Percentiles rank a stretch among this genome's conserved stretches.
These are phyloP conservation scores for Agrocybe chaxingu DNA, from an alignment of 768 basidiomycete genomes.

Conservation along the genomic window DNA sequence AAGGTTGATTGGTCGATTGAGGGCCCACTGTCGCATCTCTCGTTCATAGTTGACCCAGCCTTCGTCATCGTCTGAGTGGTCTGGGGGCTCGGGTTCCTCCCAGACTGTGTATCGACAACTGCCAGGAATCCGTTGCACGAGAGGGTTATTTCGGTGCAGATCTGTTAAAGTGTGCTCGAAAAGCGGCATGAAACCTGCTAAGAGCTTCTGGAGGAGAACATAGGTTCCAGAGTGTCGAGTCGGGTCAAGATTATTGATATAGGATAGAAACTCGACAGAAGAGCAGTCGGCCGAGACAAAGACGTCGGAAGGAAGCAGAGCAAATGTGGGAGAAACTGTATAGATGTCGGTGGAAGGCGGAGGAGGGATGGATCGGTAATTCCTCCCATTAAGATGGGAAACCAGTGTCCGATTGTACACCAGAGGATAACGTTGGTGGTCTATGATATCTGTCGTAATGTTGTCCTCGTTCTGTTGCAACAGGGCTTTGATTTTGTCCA, in stretches of 20 bases:
- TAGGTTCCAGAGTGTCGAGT: conserved; percentile 25
- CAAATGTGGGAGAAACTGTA: conserved; percentile 35
- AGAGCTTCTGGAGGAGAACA: conserved; percentile 25
- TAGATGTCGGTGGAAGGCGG: conserved; percentile 31
- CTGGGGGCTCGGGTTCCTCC: conserved; percentile 48
- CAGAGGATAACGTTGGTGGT: conserved; percentile 36
- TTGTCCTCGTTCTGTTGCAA: conserved; percentile 13
- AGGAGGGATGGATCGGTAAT: conserved; percentile 23
- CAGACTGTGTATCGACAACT: conserved; percentile 38
- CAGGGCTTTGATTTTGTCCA: conserved; percentile 19
- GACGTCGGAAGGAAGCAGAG: conserved; percentile 44
- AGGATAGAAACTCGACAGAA: conserved; percentile 35
- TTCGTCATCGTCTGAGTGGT: conserved; percentile 46
- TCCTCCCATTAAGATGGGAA: conserved; percentile 20
- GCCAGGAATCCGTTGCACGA: conserved; percentile 38
- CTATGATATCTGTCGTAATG: conserved; percentile 29
- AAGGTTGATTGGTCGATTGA: conserved; percentile 39
- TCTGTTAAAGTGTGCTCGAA: conserved; percentile 54
- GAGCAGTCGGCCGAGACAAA: conserved; percentile 27
- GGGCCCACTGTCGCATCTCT: conserved; percentile 39
- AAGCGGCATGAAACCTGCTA: conserved; percentile 39
- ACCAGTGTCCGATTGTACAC: conserved; percentile 39
- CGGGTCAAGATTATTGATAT: conserved; percentile 54
- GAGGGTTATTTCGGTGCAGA: conserved; percentile 45
- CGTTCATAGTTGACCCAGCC: conserved; percentile 41